Evolutionary conservation across 2,329 filamentous ascomycete species (phyloP), one percentile per base, ranked within the genome.

Genomic region (Sporothrix euskadiensis): DNA sequence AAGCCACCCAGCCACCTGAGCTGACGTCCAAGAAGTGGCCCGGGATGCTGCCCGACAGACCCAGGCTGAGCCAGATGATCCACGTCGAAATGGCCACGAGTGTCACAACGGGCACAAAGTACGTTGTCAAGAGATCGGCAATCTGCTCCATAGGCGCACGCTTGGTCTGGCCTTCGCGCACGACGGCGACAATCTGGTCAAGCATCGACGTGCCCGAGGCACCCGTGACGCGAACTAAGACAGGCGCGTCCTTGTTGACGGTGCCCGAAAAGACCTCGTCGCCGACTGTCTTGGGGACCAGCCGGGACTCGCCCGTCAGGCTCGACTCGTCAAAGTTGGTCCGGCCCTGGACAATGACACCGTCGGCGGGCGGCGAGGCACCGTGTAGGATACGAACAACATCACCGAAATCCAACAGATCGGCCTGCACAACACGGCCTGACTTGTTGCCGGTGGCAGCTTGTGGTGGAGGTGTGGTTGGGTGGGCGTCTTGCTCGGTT

Each of bases 241-340:
- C 80, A 0, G 91, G 86, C 0, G 85, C 80, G 6, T 85, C 89
- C 78, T 91, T 91, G 82, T 94, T 94, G 79, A 94, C 85, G 0
- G 92, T 94, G 19, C 92, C 92, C 0, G 91, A 88, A 77, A 87
- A 94, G 2, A 94, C 89, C 19, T 84, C 83, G 74, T 93, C 91
- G 3, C 89, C 90, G 1, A 83, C 77, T 0, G 69, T 75, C 81
- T 94, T 94, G 78, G 85, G 86, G 72, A 94, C 88, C 0, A 87
- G 87, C 7, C 87, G 86, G 16, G 92, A 92, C 81, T 94, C 92
- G 71, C 92, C 92, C 1, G 95, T 98, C 74, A 98, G 85, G 75
- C 94, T 97, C 12, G 94, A 94, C 80, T 98, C 95, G 79, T 98
- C 94, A 78, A 98, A 97, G 69, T 84, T 87, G 61, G 88, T 89